Conservation (phyloP, 1,139 yeast species). For the Geotrichum bryndzae region DNA sequence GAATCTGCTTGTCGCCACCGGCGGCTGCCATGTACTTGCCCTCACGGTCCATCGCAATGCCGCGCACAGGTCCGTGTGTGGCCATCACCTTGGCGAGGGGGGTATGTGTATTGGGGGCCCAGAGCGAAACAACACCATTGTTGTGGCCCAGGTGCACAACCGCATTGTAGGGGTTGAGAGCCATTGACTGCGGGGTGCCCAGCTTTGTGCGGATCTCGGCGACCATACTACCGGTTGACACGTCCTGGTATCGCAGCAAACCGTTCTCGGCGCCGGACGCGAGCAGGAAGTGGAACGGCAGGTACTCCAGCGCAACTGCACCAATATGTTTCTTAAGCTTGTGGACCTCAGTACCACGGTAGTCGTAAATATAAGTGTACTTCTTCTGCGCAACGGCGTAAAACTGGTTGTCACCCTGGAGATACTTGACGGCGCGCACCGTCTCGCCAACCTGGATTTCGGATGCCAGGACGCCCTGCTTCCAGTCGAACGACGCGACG, state of each 20-base stretch:
- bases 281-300: slow-evolving; percentile 86
- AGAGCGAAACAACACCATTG: slow-evolving; percentile 85
- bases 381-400: slow-evolving; percentile 97
- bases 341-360: slow-evolving; percentile 86
- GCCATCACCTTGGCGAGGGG: slow-evolving; percentile 80
- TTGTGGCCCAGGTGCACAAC: slow-evolving; percentile 90
- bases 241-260: slow-evolving; percentile 86
- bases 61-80: slow-evolving; percentile 81
- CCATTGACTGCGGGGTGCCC: slow-evolving; percentile 85
- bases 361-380: slow-evolving; percentile 87
- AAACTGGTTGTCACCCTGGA: slow-evolving; percentile 79
- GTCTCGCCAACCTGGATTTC: slow-evolving; percentile 87
- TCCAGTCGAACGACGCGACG: slow-evolving; percentile 94
- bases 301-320: slow-evolving; percentile 71
- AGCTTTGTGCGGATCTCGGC: slow-evolving; percentile 78
- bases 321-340: slow-evolving; percentile 87
- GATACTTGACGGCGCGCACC: slow-evolving; percentile 78
- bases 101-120: slow-evolving; percentile 87
- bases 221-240: slow-evolving; percentile 82
- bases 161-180: slow-evolving; percentile 94
- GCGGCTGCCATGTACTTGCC: slow-evolving; percentile 93
- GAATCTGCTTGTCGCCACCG: slow-evolving; percentile 78
- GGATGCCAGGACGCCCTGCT: slow-evolving; percentile 71
- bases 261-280: slow-evolving; percentile 89
- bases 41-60: slow-evolving; percentile 81